Percentiles rank a stretch among this genome's conserved stretches.
phyloP scores from a whole-genome alignment of 1,284 basidiomycete species.

The Trichosporon asahii region DNA sequence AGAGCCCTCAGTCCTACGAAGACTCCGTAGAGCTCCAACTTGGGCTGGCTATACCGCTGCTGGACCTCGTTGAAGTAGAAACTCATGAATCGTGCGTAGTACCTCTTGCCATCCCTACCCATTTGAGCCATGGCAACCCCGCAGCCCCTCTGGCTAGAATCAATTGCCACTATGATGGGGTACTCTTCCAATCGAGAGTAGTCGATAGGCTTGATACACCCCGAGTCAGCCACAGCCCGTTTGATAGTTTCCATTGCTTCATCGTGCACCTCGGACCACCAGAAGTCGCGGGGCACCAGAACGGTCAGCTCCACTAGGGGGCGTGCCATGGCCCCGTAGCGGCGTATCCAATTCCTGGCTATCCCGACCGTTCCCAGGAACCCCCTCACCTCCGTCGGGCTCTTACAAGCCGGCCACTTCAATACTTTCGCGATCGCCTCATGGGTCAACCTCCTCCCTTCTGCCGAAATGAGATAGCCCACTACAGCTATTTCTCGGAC shows the following conservation, averaged over 20 bases:
- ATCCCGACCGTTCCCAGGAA: constrained; percentile 13
- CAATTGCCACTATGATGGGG: constrained; percentile 6
- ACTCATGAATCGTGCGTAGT: constrained; percentile 12
- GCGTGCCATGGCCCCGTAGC: constrained; percentile 13
- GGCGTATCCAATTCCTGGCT: constrained; percentile 12
- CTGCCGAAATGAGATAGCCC: constrained; percentile 3
- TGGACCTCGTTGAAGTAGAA: constrained; percentile 19
- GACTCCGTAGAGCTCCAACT: constrained; percentile 17
- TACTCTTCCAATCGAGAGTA: not conserved
- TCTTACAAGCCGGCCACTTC: constrained; percentile 9
- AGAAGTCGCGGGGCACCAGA: not conserved
- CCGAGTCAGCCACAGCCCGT: not conserved
- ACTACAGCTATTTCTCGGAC: constrained; percentile 13
- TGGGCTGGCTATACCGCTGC: constrained; percentile 18
- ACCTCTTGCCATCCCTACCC: constrained; percentile 5
- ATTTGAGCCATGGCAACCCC: constrained; percentile 6
- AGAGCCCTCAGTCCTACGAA: constrained; percentile 8
- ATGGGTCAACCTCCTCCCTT: constrained; percentile 9
- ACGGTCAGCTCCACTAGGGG: constrained; percentile 1
- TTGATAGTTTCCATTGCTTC: not conserved
- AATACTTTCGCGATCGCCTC: not conserved
- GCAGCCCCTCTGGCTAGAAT: constrained; percentile 1
- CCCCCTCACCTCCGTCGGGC: not conserved
- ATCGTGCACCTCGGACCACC: not conserved
- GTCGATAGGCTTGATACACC: constrained; percentile 3